phyloP scores from a whole-genome alignment of 2,329 filamentous ascomycete species.

The Alternaria sp. region DNA sequence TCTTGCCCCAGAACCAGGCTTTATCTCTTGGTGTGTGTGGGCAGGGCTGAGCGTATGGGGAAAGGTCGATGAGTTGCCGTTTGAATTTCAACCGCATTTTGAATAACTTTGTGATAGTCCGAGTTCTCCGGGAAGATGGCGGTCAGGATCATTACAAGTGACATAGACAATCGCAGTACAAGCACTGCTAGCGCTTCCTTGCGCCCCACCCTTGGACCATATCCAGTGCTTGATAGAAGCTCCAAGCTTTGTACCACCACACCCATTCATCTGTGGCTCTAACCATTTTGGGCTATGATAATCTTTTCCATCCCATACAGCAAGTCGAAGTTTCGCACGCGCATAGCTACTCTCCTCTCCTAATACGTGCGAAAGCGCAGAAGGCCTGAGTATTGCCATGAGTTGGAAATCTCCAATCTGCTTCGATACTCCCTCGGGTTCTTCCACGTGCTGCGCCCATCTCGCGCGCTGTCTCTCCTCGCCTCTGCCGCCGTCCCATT shows the following conservation, averaged over 20 bases:
- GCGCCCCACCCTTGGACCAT: conserved; percentile 7
- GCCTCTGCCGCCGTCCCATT: background rate
- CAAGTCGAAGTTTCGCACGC: background rate
- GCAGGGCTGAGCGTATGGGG: conserved; percentile 32
- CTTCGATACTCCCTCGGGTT: background rate
- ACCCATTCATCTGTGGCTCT: background rate
- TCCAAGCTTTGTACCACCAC: background rate
- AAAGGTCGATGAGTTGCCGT: conserved; percentile 33
- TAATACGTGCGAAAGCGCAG: background rate
- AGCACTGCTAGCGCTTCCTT: conserved; percentile 1
- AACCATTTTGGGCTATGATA: background rate
- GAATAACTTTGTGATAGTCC: background rate
- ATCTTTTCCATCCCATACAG: background rate
- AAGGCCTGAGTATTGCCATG: background rate
- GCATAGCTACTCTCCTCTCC: background rate
- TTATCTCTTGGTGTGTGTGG: conserved; percentile 31
- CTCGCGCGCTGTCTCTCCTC: background rate
- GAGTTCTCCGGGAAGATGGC: background rate
- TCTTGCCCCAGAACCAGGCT: conserved; percentile 37
- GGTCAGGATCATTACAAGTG: conserved; percentile 1
- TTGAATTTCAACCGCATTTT: conserved; percentile 35
- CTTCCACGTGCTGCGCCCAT: background rate
- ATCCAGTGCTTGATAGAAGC: conserved; percentile 8
- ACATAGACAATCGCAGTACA: conserved; percentile 10
- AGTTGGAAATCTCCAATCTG: background rate